phyloP scores from a whole-genome alignment of 2,329 filamentous ascomycete genomes.

The Didymella sp. region DNA sequence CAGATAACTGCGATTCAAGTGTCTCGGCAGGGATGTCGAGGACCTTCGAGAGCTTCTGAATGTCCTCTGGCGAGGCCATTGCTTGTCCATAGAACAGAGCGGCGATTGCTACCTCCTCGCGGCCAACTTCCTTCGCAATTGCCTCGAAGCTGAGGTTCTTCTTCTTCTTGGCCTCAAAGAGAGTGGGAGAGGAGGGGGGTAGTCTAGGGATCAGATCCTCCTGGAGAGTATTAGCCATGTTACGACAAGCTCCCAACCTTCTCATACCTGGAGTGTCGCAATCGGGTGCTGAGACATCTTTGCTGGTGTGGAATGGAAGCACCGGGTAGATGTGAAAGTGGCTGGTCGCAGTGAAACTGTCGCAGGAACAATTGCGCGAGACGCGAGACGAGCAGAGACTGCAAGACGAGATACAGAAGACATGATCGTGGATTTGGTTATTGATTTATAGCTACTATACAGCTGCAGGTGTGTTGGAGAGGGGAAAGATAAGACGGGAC shows the following conservation, averaged over 20 bases:
- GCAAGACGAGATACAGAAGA: constrained; percentile 36
- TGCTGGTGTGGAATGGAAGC: constrained; percentile 35
- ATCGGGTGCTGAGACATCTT: constrained; percentile 50
- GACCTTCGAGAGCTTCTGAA: constrained; percentile 69
- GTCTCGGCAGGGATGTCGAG: constrained; percentile 65
- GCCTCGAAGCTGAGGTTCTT: constrained; percentile 80
- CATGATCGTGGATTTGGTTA: constrained; percentile 28
- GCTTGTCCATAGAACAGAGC: constrained; percentile 92
- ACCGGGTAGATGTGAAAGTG: constrained; percentile 32
- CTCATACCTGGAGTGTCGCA: constrained; percentile 48
- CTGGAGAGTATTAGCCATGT: constrained; percentile 51
- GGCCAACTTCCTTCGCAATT: constrained; percentile 75
- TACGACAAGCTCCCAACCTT: background rate
- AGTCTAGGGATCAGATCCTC: constrained; percentile 71
- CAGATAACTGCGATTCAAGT: constrained; percentile 69
- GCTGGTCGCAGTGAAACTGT: constrained; percentile 27
- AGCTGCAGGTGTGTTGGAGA: constrained; percentile 22
- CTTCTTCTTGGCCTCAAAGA: constrained; percentile 81
- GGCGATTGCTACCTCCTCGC: constrained; percentile 83
- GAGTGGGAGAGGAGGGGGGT: constrained; percentile 71
- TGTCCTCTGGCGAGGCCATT: constrained; percentile 73
- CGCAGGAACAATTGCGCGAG: constrained; percentile 41
- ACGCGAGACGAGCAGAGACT: constrained; percentile 39
- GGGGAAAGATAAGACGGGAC: constrained; percentile 27
- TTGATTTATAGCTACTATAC: constrained; percentile 21